Evolutionary conservation across 495 filamentous ascomycete species (phyloP).

Genomic region (Podospora pseudopauciseta): DNA sequence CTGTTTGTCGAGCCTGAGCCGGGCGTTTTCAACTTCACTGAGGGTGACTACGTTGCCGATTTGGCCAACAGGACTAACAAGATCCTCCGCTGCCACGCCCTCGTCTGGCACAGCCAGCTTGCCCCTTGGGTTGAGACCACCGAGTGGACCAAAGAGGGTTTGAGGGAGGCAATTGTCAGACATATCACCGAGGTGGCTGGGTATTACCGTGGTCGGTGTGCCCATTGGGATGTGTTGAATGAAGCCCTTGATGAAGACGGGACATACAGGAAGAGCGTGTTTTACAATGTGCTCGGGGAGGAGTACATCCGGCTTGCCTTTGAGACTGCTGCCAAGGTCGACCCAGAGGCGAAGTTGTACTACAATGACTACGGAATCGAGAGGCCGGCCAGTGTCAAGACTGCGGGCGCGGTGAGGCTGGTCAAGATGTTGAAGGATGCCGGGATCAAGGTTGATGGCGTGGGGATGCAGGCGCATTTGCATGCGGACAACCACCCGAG

Average conservation of each 20-base stretch:
- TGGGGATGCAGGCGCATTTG: slow-evolving; percentile 61
- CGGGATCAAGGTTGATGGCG: slow-evolving; percentile 57
- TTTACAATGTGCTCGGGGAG: slow-evolving; percentile 53
- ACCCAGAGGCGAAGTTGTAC: slow-evolving; percentile 58
- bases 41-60: slow-evolving; percentile 45
- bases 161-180: slow-evolving; percentile 43
- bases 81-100: slow-evolving; percentile 52
- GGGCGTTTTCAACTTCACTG: slow-evolving; percentile 47
- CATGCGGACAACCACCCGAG: slow-evolving; percentile 50
- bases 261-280: slow-evolving; percentile 49
- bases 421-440: slow-evolving; percentile 50
- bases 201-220: slow-evolving; percentile 53
- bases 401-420: slow-evolving; percentile 45
- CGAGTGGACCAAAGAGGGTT: slow-evolving; percentile 50
- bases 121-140: slow-evolving; percentile 53
- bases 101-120: slow-evolving; percentile 58
- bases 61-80: slow-evolving; percentile 45
- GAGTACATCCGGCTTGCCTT: slow-evolving; percentile 57
- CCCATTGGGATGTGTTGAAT: slow-evolving; percentile 62
- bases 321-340: slow-evolving; percentile 44
- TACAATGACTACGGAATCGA: slow-evolving; percentile 70
- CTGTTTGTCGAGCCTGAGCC: slow-evolving; percentile 44
- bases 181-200: slow-evolving; percentile 51
- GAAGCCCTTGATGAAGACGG: slow-evolving; percentile 65
- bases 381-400: slow-evolving; percentile 27